These are phyloP conservation scores for Leccinum glutinopallens DNA, from an alignment of 1,284 basidiomycete species.

Conservation along the genomic window DNA sequence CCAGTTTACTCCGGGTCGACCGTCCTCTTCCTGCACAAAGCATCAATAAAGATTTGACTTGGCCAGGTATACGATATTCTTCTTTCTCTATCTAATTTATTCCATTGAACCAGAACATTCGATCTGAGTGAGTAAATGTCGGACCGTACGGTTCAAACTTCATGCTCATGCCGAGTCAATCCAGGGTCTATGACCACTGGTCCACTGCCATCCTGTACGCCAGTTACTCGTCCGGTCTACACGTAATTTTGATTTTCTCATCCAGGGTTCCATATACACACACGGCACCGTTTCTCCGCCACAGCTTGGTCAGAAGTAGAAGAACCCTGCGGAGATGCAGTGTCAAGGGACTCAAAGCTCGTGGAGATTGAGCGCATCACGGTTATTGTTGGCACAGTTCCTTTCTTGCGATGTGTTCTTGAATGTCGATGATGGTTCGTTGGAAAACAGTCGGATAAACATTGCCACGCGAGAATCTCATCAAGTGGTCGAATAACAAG, in stretches of 20 bases:
- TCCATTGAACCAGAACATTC: neutral
- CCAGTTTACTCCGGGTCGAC: too few relatives aligned
- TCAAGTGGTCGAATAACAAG: neutral
- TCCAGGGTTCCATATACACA: neutral
- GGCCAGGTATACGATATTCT: too few relatives aligned
- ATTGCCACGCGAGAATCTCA: neutral
- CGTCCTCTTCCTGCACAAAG: too few relatives aligned
- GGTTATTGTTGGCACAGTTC: neutral
- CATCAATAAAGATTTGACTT: too few relatives aligned
- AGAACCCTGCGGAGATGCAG: neutral
- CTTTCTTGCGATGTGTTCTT: neutral
- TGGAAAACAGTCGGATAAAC: neutral
- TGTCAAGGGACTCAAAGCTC: neutral
- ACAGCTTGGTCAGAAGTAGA: neutral
- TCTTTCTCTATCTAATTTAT: too few relatives aligned
- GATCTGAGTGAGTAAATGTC: neutral
- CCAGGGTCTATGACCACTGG: neutral
- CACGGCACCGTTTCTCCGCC: neutral
- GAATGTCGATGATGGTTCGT: too few relatives aligned
- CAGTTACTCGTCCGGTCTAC: neutral
- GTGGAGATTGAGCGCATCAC: neutral
- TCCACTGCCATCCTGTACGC: neutral
- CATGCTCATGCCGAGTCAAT: neutral
- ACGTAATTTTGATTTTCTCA: neutral
- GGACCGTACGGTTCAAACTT: neutral